phyloP scores from a whole-genome alignment of 2,329 filamentous ascomycete species.

The Neopestalotiopsis clavispora region DNA sequence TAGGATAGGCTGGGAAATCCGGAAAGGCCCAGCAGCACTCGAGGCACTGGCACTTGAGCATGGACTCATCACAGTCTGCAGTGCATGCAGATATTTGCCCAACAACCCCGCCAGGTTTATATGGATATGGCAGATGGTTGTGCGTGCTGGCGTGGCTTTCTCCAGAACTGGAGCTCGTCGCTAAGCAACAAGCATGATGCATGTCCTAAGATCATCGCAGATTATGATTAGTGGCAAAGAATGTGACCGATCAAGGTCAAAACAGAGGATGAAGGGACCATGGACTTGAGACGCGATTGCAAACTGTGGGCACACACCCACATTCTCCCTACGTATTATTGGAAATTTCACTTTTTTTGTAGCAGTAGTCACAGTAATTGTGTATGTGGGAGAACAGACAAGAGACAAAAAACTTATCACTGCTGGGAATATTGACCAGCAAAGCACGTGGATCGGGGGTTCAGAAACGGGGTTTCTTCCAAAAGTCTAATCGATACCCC shows the following conservation, averaged over 20 bases:
- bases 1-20: neutral
- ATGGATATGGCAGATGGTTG: neutral
- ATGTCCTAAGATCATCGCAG: neutral
- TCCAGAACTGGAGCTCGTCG: neutral
- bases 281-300: neutral
- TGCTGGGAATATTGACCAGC: neutral
- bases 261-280: neutral
- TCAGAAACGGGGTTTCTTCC: neutral
- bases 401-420: neutral
- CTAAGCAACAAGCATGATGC: constrained; percentile 1
- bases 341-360: neutral
- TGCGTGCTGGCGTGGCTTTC: neutral
- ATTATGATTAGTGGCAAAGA: neutral
- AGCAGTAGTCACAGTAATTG: neutral
- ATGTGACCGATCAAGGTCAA: neutral
- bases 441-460: neutral
- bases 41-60: no score
- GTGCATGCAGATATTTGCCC: neutral
- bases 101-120: neutral
- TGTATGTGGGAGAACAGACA: neutral
- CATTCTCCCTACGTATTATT: neutral
- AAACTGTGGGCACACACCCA: neutral
- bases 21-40: neutral
- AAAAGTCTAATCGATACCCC: neutral
- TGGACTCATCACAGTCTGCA: neutral